Conservation (phyloP, 257 asterid genomes). For the Cinchona pubescens region DNA sequence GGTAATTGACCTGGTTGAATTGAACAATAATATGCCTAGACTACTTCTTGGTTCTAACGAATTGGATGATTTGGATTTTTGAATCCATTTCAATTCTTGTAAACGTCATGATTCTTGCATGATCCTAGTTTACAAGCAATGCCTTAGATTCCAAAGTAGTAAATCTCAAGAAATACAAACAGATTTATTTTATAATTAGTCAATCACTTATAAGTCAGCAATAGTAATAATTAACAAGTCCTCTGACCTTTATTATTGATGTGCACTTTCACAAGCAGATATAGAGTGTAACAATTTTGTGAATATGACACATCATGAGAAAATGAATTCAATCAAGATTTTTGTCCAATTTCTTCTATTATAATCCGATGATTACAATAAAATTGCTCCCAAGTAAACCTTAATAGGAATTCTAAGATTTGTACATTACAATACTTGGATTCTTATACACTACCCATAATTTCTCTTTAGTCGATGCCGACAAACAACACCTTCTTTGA, state of each 20-base stretch:
- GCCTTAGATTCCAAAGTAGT: background rate
- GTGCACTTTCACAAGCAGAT: background rate
- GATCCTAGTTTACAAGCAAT: background rate
- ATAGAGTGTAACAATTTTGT: background rate
- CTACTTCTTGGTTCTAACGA: background rate
- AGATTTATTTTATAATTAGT: background rate
- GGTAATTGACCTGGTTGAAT: background rate
- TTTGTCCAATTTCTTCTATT: slow-evolving; percentile 2
- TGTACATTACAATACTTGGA: background rate
- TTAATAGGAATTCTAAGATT: slow-evolving; percentile 6
- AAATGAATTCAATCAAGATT: background rate
- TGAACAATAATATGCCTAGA: background rate
- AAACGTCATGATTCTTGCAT: background rate
- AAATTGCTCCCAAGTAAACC: background rate
- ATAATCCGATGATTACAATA: slow-evolving; percentile 8
- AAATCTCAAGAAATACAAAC: background rate
- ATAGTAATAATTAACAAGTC: too few species aligned
- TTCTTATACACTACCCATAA: background rate
- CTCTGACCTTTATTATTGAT: background rate
- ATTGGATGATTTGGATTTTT: background rate
- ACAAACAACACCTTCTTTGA: slow-evolving; percentile 17
- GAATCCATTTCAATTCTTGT: background rate
- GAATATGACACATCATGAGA: background rate
- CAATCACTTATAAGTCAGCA: background rate
- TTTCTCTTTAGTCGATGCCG: slow-evolving; percentile 14